Conservation (phyloP, 2,329 filamentous ascomycete species). For the Didymosphaeria variabile region DNA sequence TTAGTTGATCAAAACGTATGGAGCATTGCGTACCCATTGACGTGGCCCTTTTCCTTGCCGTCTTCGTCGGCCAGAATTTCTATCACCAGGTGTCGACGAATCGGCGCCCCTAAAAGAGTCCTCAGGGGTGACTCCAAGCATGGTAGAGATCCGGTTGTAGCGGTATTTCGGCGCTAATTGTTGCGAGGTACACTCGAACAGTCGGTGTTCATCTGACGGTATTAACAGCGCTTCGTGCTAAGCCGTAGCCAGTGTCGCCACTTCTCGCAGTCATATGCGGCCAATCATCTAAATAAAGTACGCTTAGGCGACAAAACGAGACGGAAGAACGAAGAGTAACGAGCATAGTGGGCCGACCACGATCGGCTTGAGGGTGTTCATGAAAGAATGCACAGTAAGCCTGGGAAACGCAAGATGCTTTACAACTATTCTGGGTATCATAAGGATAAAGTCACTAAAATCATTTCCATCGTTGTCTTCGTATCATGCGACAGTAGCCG, state of each 20-base stretch:
- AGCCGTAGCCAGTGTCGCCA: background rate
- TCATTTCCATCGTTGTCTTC: conserved; percentile 6
- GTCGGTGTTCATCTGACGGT: conserved; percentile 15
- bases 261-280: background rate
- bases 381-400: too few species aligned
- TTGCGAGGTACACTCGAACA: background rate
- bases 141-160: background rate
- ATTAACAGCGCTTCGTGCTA: background rate
- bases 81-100: conserved; percentile 65
- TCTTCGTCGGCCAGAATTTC: conserved; percentile 52
- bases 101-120: conserved; percentile 59
- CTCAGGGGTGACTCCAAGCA: conserved; percentile 63
- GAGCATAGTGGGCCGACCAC: background rate
- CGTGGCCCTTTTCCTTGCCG: conserved; percentile 56
- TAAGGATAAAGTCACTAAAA: background rate
- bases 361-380: too few species aligned
- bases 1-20: conserved; percentile 59
- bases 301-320: too few species aligned
- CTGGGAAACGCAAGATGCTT: background rate
- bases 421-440: conserved; percentile 10
- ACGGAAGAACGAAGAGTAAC: too few species aligned
- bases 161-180: background rate
- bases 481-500: conserved; percentile 50
- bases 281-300: too few species aligned
- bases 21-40: conserved; percentile 60